Evolutionary conservation across 306 rosid species (phyloP).

Genomic region (Parietaria judaica): DNA sequence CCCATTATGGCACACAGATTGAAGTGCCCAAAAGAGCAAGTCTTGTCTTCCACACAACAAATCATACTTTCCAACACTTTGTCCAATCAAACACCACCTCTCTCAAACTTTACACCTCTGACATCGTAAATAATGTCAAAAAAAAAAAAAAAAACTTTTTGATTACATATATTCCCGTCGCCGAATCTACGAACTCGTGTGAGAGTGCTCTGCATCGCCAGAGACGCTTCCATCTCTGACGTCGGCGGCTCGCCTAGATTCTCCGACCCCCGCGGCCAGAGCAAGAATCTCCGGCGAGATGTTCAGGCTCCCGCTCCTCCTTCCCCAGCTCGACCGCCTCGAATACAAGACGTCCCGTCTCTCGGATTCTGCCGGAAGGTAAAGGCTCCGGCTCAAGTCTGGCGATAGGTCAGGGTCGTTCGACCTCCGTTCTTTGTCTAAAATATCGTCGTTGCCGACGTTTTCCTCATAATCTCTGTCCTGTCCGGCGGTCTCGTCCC

Average conservation of each 20-base stretch:
- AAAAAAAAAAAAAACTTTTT: not conserved
- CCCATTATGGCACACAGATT: slow-evolving; percentile 15
- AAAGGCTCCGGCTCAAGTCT: slow-evolving; percentile 31
- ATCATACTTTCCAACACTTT: not conserved
- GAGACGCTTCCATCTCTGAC: slow-evolving; percentile 16
- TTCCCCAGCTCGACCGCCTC: slow-evolving; percentile 28
- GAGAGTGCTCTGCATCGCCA: slow-evolving; percentile 8
- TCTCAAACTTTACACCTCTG: slow-evolving; percentile 7
- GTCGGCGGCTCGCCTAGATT: slow-evolving; percentile 21
- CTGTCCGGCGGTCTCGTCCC: slow-evolving; percentile 28
- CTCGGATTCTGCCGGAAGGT: slow-evolving; percentile 26
- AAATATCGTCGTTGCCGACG: slow-evolving; percentile 21
- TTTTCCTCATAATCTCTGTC: slow-evolving; percentile 27
- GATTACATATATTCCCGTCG: not conserved
- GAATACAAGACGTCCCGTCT: slow-evolving; percentile 21
- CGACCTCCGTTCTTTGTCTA: slow-evolving; percentile 28
- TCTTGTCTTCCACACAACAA: slow-evolving; percentile 12
- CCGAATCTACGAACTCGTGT: slow-evolving; percentile 4
- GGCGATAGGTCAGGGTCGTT: slow-evolving; percentile 21
- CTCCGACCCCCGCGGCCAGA: slow-evolving; percentile 25
- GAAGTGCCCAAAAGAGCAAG: slow-evolving; percentile 7
- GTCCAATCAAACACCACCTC: not conserved
- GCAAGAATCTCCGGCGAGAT: slow-evolving; percentile 29
- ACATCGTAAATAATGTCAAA: not conserved
- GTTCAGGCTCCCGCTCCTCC: slow-evolving; percentile 34